These are phyloP conservation scores for Sophora flavescens DNA, from an alignment of 306 rosid species.

Conservation along the genomic window DNA sequence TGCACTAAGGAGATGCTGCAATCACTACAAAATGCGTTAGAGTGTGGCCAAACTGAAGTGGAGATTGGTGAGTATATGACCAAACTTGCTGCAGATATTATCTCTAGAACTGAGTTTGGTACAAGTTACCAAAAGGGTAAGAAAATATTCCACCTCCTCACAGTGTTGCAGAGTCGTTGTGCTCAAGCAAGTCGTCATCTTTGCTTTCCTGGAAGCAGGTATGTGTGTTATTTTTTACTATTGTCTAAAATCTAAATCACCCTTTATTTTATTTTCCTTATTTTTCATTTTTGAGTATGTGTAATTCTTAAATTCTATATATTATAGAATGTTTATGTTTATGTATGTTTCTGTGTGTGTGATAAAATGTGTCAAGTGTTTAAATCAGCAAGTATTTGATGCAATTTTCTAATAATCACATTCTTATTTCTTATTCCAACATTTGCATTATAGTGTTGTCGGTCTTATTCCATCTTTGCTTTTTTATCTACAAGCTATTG, in stretches of 20 bases:
- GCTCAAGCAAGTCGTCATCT: conserved; percentile 90
- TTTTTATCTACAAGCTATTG: conserved; percentile 20
- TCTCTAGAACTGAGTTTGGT: conserved; percentile 85
- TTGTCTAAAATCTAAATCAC: neutral
- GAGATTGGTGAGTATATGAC: conserved; percentile 82
- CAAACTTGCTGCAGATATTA: conserved; percentile 84
- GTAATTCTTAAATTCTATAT: neutral
- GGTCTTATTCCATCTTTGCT: neutral
- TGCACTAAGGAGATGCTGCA: conserved; percentile 84
- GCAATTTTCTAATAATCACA: neutral
- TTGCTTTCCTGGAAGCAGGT: conserved; percentile 96
- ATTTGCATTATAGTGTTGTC: conserved; percentile 34
- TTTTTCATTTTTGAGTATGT: neutral
- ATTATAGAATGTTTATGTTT: no score
- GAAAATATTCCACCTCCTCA: conserved; percentile 78
- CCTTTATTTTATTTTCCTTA: neutral
- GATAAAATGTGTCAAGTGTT: neutral
- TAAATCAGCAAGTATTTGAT: neutral
- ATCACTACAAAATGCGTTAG: conserved; percentile 58
- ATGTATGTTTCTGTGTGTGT: neutral
- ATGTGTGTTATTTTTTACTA: neutral
- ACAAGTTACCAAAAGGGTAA: conserved; percentile 77
- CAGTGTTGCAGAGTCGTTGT: conserved; percentile 66
- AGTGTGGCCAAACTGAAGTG: conserved; percentile 62
- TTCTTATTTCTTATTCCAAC: conserved; percentile 5